Base-by-base conservation (phyloP, 2,329 filamentous ascomycete genomes). In the Pseudogymnoascus sp. region DNA sequence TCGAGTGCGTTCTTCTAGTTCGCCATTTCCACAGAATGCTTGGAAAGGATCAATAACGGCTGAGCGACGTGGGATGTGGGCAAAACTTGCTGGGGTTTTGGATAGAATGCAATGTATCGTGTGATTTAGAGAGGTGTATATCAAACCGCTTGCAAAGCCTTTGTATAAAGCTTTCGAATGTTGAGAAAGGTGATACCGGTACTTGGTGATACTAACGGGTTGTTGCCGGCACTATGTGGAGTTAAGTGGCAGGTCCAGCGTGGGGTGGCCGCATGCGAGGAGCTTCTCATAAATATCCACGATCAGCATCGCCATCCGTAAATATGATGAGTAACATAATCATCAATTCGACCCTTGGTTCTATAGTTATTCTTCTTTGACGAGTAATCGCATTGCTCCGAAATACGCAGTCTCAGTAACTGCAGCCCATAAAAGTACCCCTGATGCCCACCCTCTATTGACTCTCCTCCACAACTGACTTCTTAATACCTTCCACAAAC, bases 401-500 rank as follows among this genome's bases (percentile, higher is more conserved):
- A 55, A 55, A 55, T 55, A 33, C 44, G 29, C 48, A 55, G 13
- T 33, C 48, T 29, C 29, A 17, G 15, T n/a, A 55, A 12, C 48
- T 21, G 15, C 4, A 55, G 5, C 48, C 48, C 48, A 55, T 55
- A 55, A 29, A 35, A 55, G 15, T 55, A 55, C 27, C 13, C 48
- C 48, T 21, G 29, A 8, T 35, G 48, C 29, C 48, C 27, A 55
- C 7, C 15, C 27, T 35, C 48, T 55, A 55, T 55, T 55, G 48
- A 55, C 48, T 8, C 61, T 69, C 80, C 68, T 88, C 83, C 76
- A 90, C 82, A 0, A 92, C 88, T 5, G 85, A 87, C 77, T 84
- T 88, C 81, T 89, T 94, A 58, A 97, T 87, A 2, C 93, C 94
- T 62, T 95, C 85, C 21, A 99, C 82, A 75, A 99, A 99, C 3